Conservation (phyloP, 148 eudicot species). For the Camellia sinensis region DNA sequence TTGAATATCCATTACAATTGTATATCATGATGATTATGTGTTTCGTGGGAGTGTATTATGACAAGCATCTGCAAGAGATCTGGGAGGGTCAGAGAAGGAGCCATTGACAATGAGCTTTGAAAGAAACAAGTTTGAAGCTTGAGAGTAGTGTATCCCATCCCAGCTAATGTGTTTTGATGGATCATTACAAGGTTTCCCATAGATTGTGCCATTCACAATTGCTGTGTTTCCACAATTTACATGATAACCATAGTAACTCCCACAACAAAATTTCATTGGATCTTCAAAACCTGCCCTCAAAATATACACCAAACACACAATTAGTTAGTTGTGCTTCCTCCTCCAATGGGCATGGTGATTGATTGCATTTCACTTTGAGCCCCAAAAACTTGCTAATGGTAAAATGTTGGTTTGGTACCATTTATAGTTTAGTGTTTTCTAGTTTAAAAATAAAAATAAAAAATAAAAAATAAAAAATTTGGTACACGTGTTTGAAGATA, state of each 20-base stretch:
- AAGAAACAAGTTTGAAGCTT: conserved; percentile 29
- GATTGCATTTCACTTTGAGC: too few relatives aligned
- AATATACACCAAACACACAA: neutral
- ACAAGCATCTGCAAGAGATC: neutral
- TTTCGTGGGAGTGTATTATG: too few relatives aligned
- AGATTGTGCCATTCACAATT: conserved; percentile 9
- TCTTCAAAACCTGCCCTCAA: conserved; percentile 24
- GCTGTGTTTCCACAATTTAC: conserved; percentile 9
- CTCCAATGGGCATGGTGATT: neutral
- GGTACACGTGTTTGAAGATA: too few relatives aligned
- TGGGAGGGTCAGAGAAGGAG: conserved; percentile 30
- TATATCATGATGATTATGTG: too few relatives aligned
- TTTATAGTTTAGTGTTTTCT: too few relatives aligned
- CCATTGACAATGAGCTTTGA: conserved; percentile 29
- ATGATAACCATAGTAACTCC: conserved; percentile 12
- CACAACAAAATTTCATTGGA: conserved; percentile 15
- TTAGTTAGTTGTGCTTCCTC: too few relatives aligned
- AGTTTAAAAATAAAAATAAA: too few relatives aligned
- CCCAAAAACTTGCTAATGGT: too few relatives aligned
- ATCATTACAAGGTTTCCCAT: conserved; percentile 23
- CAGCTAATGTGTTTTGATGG: conserved; percentile 36
- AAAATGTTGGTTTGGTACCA: too few relatives aligned
- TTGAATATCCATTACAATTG: too few relatives aligned
- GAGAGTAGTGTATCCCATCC: conserved; percentile 43
- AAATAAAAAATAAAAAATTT: too few relatives aligned